Percentiles rank a stretch among this genome's conserved stretches.
Conservation (phyloP, 257 asterid genomes). For the Solanum boliviense region DNA sequence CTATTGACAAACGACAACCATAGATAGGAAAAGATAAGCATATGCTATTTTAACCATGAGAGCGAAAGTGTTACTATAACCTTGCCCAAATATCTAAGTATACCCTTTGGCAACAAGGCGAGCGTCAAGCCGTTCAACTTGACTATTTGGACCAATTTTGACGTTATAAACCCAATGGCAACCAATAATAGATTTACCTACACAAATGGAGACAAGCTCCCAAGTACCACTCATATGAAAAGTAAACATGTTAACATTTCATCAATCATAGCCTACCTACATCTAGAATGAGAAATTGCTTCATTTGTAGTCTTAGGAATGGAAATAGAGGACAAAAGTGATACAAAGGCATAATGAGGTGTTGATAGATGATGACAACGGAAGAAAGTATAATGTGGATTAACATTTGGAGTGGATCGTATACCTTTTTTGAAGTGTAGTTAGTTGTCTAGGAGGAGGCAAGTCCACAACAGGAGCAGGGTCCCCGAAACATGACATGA, state of each 20-base stretch:
- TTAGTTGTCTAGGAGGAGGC: neutral
- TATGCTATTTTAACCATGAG: neutral
- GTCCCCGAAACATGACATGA: neutral
- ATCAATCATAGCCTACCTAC: neutral
- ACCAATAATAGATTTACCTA: neutral
- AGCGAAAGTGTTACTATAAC: neutral
- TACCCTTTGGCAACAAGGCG: neutral
- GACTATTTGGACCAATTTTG: neutral
- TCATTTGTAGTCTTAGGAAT: neutral
- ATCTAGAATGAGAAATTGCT: neutral
- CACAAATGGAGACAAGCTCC: neutral
- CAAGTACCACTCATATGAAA: neutral
- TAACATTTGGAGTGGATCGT: neutral
- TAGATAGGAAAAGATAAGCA: neutral
- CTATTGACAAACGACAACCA: neutral
- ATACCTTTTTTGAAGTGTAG: neutral
- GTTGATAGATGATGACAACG: neutral
- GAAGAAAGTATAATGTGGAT: neutral
- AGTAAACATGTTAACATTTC: neutral
- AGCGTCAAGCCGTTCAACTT: neutral
- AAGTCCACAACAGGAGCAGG: neutral
- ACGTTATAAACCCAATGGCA: neutral
- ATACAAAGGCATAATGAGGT: neutral
- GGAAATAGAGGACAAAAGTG: neutral
- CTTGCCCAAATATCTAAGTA: neutral